Conservation (phyloP, 768 basidiomycete genomes). For the Sporobolomyces phaffii region DNA sequence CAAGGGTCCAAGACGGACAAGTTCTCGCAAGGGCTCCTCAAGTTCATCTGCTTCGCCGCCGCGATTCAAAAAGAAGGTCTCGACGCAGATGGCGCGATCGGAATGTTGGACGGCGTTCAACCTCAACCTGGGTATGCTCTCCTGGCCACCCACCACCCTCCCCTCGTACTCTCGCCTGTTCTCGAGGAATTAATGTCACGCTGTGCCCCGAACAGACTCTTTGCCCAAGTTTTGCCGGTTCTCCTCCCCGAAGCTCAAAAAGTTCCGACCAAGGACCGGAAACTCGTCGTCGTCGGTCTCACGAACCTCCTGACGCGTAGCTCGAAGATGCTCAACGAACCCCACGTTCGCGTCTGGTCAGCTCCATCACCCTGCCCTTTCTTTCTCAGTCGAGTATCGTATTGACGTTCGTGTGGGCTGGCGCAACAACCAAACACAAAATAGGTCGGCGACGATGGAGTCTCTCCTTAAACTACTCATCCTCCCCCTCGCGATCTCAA, state of each 20-base stretch:
- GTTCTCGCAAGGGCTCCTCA: slow-evolving; percentile 72
- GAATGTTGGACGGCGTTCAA: slow-evolving; percentile 76
- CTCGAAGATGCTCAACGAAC: slow-evolving; percentile 60
- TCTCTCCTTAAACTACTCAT: slow-evolving; percentile 69
- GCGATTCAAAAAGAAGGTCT: slow-evolving; percentile 69
- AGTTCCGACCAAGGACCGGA: slow-evolving; percentile 74
- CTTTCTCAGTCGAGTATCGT: too few species aligned
- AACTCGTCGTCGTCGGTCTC: slow-evolving; percentile 73
- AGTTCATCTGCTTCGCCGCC: slow-evolving; percentile 68
- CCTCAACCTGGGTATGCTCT: slow-evolving; percentile 57
- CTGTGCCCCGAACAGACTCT: slow-evolving; percentile 53
- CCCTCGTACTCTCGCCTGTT: background rate
- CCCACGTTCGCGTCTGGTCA: slow-evolving; percentile 61
- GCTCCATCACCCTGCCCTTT: slow-evolving; percentile 16
- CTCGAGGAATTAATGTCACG: slow-evolving; percentile 17
- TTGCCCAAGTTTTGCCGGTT: slow-evolving; percentile 70
- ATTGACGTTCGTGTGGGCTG: too few species aligned
- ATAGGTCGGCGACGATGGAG: slow-evolving; percentile 65
- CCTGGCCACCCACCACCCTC: too few species aligned
- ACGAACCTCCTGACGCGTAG: slow-evolving; percentile 72
- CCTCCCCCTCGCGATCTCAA: slow-evolving; percentile 61
- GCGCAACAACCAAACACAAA: background rate
- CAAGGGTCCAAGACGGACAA: slow-evolving; percentile 79
- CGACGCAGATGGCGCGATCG: slow-evolving; percentile 70
- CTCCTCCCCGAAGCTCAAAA: slow-evolving; percentile 74